Conservation (phyloP, 129 eudicot genomes). For the Flaveria linearis region DNA sequence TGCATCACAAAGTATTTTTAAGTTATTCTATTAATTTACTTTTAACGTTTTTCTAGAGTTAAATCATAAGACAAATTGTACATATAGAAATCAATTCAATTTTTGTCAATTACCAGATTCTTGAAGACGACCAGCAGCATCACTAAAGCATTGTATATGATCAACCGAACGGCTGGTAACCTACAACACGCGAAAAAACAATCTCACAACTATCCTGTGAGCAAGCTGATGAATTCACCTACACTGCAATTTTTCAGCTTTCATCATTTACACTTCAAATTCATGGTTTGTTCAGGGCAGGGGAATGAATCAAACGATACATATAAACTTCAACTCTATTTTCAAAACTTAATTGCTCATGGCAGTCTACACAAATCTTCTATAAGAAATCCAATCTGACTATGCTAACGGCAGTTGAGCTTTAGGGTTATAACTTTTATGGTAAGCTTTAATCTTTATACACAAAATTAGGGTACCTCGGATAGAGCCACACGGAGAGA, state of each 20-base stretch:
- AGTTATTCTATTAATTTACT: neutral
- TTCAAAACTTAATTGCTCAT: neutral
- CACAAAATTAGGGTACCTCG: constrained; percentile 45
- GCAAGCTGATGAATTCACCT: neutral
- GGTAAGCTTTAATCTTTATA: neutral
- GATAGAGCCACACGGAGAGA: constrained; percentile 84
- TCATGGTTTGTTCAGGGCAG: neutral
- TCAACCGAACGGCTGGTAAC: constrained; percentile 74
- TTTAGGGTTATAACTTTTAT: neutral
- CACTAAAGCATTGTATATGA: constrained; percentile 86
- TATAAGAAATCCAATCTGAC: constrained; percentile 7
- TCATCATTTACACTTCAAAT: too few relatives aligned
- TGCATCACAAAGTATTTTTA: constrained; percentile 12
- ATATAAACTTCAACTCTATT: neutral
- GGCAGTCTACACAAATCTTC: neutral
- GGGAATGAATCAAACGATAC: neutral
- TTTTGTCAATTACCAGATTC: constrained; percentile 65
- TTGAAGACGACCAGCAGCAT: constrained; percentile 92
- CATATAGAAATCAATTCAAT: constrained; percentile 2
- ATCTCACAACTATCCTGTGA: constrained; percentile 1
- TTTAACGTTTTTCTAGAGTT: constrained; percentile 11
- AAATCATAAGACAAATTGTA: neutral
- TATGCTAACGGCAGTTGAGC: neutral
- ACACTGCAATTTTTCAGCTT: constrained; percentile 3
- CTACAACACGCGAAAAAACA: constrained; percentile 42